Evolutionary conservation across 163 green algal genomes (phyloP).

Genomic region (Chlamydomonas reinhardtii): DNA sequence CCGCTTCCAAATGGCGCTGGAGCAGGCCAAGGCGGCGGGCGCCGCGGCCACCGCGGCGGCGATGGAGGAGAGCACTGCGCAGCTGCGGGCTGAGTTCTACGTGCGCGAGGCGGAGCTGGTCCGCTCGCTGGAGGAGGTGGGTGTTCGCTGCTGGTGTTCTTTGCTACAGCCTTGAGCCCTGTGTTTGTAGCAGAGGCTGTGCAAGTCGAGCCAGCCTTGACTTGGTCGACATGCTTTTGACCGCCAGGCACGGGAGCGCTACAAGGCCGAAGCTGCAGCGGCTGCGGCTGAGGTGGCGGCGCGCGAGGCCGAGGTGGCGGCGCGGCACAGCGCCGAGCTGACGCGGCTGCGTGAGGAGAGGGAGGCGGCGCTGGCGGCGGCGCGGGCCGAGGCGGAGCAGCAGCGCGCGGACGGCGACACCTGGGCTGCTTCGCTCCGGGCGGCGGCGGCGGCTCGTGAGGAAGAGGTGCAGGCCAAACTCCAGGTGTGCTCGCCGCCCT

Average conservation of each 20-base stretch:
- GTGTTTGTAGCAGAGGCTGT: too few relatives aligned
- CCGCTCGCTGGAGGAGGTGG: background rate
- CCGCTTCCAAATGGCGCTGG: background rate
- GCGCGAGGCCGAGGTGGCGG: background rate
- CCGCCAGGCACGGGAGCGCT: background rate
- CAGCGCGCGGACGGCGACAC: background rate
- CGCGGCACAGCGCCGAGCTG: background rate
- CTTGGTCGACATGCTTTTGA: too few relatives aligned
- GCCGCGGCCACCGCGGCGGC: background rate
- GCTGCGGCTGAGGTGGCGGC: background rate
- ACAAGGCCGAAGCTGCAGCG: background rate
- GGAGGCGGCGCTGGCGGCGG: background rate
- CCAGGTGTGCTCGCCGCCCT: too few relatives aligned
- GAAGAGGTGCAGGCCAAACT: background rate
- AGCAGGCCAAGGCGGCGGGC: too few relatives aligned
- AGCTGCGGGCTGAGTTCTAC: constrained; percentile 11
- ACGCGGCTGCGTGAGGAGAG: background rate
- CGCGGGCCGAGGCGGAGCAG: background rate
- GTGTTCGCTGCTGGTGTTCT: too few relatives aligned
- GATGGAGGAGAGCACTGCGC: background rate
- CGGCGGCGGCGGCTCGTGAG: background rate
- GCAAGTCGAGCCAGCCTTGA: too few relatives aligned
- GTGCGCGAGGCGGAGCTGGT: constrained; percentile 21
- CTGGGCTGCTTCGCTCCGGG: too few relatives aligned
- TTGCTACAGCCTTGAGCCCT: too few relatives aligned